phyloP scores from a whole-genome alignment of 345 rosid species.

The Bruguiera gymnorhiza region DNA sequence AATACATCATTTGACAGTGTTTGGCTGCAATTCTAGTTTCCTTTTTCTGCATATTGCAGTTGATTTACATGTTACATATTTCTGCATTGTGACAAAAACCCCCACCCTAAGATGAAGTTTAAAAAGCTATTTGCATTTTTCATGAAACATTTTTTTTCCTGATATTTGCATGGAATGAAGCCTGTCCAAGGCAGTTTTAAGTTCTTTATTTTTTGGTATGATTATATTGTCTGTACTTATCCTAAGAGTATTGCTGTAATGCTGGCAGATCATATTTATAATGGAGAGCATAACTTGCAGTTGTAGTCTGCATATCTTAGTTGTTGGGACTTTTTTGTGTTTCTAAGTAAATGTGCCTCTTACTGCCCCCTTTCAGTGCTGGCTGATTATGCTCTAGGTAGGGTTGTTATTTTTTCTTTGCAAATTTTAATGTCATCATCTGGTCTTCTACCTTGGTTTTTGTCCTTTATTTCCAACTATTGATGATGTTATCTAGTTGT shows the following conservation, averaged over 20 bases:
- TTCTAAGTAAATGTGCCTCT: too few relatives aligned
- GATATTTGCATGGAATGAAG: not conserved
- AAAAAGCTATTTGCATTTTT: not conserved
- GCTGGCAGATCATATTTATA: not conserved
- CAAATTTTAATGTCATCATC: not conserved
- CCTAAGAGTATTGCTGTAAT: not conserved
- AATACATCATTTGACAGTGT: not conserved
- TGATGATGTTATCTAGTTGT: conserved; percentile 14
- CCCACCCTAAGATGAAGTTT: too few relatives aligned
- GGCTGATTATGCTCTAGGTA: not conserved
- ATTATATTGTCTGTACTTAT: not conserved
- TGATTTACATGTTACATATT: too few relatives aligned
- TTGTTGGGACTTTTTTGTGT: not conserved
- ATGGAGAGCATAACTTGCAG: not conserved
- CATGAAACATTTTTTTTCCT: not conserved
- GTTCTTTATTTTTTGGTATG: not conserved
- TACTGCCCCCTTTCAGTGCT: not conserved
- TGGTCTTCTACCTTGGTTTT: not conserved
- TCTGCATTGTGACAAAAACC: too few relatives aligned
- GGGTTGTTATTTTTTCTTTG: not conserved
- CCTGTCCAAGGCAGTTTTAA: not conserved
- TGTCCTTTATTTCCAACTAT: conserved; percentile 1
- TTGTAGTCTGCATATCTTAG: not conserved
- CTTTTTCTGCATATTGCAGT: not conserved
- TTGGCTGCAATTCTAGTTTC: not conserved